Percentiles rank a stretch among this genome's conserved stretches.
These are phyloP conservation scores for Coniferiporia weirii DNA, from an alignment of 1,284 basidiomycete species.

Conservation along the genomic window DNA sequence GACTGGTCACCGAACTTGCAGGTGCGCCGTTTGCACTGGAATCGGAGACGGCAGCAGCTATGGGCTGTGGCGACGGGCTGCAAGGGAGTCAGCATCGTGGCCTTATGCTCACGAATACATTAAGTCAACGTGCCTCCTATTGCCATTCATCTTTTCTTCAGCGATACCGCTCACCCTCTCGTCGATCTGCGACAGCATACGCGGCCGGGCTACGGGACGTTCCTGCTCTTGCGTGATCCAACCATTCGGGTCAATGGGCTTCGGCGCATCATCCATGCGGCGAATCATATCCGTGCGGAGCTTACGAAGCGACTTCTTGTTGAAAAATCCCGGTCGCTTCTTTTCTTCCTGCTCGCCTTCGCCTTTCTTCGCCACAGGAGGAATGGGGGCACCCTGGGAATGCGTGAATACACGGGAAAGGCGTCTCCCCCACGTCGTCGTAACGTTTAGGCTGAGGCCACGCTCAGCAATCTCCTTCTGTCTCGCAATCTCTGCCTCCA, in stretches of 20 bases:
- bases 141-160: not conserved
- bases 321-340: conserved; percentile 7
- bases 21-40: not conserved
- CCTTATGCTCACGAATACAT: not conserved
- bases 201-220: conserved; percentile 23
- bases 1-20: not conserved
- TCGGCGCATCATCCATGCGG: conserved; percentile 73
- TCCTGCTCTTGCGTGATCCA: conserved; percentile 42
- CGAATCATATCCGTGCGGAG: conserved; percentile 83
- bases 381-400: not conserved
- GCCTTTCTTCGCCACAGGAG: not conserved
- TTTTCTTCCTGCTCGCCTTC: conserved; percentile 10
- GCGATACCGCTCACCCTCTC: not conserved
- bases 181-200: not conserved
- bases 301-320: conserved; percentile 10
- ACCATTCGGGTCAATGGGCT: conserved; percentile 81
- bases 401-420: conserved; percentile 5
- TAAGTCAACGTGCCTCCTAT: not conserved
- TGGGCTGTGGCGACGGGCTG: not conserved
- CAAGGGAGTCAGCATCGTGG: not conserved
- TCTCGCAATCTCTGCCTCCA: conserved; percentile 39
- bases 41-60: not conserved
- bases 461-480: not conserved
- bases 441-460: not conserved
- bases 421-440: not conserved